These are phyloP conservation scores for Aspergillus uvarum DNA, from an alignment of 2,329 filamentous ascomycete species.

Conservation along the genomic window DNA sequence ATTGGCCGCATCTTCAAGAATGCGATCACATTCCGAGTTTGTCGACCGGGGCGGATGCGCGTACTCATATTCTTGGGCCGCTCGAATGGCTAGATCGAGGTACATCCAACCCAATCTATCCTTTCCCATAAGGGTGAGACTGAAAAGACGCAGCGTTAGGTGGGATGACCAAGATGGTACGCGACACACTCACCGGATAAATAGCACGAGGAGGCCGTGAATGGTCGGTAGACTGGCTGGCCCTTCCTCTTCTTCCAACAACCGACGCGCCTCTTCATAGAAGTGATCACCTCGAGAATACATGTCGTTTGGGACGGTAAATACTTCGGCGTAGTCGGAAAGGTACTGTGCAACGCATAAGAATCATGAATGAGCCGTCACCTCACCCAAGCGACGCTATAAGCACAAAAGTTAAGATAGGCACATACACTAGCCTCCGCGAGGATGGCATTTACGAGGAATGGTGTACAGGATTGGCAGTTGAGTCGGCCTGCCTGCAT, in stretches of 20 bases:
- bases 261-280: constrained; percentile 30
- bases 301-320: constrained; percentile 24
- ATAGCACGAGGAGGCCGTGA: constrained; percentile 28
- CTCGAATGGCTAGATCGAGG: constrained; percentile 23
- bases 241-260: constrained; percentile 28
- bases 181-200: constrained; percentile 19
- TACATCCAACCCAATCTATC: constrained; percentile 32
- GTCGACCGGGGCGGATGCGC: constrained; percentile 17
- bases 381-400: neutral
- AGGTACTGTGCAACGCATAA: constrained; percentile 17
- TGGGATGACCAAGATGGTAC: no score
- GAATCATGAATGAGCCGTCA: neutral
- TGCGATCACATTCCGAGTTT: constrained; percentile 8
- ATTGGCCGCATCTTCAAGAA: constrained; percentile 17
- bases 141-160: constrained; percentile 6
- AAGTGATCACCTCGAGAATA: constrained; percentile 29
- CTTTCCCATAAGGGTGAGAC: constrained; percentile 30
- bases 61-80: constrained; percentile 22
- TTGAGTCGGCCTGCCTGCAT: constrained; percentile 29
- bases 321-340: constrained; percentile 29
- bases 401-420: neutral
- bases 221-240: constrained; percentile 27
- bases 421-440: constrained; percentile 33
- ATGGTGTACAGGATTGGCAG: constrained; percentile 33
- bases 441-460: constrained; percentile 37